These are phyloP conservation scores for Emericellopsis cladophorae DNA, from an alignment of 2,329 filamentous ascomycete species.

Conservation along the genomic window DNA sequence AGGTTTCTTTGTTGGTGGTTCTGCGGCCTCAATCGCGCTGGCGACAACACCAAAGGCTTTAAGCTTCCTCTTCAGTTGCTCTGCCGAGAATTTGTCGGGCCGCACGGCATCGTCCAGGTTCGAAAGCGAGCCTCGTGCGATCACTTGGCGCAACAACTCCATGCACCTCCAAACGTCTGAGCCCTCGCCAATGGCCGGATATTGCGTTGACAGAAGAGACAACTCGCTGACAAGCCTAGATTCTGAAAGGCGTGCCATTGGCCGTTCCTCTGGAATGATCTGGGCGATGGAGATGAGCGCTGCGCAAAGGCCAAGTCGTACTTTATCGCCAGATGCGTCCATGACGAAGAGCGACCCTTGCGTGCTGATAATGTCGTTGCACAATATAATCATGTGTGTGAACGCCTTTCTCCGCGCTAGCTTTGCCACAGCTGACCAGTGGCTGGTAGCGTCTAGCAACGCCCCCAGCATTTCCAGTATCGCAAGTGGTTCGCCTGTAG, in stretches of 20 bases:
- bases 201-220: constrained; percentile 19
- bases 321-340: constrained; percentile 12
- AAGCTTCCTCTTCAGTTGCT: constrained; percentile 7
- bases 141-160: constrained; percentile 13
- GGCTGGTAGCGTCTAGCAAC: constrained; percentile 10
- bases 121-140: constrained; percentile 1
- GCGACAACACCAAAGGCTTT: too few species aligned
- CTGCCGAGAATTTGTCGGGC: constrained; percentile 15
- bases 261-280: constrained; percentile 16
- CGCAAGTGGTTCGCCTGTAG: constrained; percentile 16
- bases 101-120: constrained; percentile 7
- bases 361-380: constrained; percentile 23
- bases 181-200: constrained; percentile 15
- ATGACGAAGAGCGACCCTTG: constrained; percentile 16
- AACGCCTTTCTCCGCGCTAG: constrained; percentile 16
- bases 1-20: too few species aligned
- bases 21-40: too few species aligned
- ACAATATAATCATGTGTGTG: constrained; percentile 26
- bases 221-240: constrained; percentile 30
- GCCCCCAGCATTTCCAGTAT: constrained; percentile 23
- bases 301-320: constrained; percentile 21
- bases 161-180: constrained; percentile 25
- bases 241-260: constrained; percentile 24
- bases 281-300: constrained; percentile 24
- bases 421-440: too few species aligned